A percentile compares a stretch with the other conserved stretches of the same genome.
phyloP scores from a whole-genome alignment of 306 rosid genomes.

The Fragaria ananassa region DNA sequence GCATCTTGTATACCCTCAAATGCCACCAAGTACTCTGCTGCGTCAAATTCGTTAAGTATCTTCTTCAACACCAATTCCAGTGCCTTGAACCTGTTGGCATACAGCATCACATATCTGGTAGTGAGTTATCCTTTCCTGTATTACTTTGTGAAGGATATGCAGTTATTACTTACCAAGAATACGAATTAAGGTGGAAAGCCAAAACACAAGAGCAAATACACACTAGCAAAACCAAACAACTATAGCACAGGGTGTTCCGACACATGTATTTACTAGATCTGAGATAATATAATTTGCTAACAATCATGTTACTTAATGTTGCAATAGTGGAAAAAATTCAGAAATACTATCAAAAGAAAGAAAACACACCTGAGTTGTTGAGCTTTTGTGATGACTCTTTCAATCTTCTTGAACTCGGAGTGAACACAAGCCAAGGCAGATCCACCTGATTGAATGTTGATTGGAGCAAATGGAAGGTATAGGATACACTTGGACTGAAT shows the following conservation, averaged over 20 bases:
- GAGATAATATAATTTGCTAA: neutral
- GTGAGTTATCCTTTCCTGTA: neutral
- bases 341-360: neutral
- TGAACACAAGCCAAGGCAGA: constrained; percentile 28
- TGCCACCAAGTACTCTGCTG: constrained; percentile 44
- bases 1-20: constrained; percentile 45
- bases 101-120: neutral
- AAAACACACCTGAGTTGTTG: constrained; percentile 43
- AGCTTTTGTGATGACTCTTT: constrained; percentile 39
- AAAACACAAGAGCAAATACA: neutral
- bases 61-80: constrained; percentile 44
- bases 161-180: neutral
- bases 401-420: constrained; percentile 43
- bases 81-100: constrained; percentile 36
- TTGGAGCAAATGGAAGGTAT: constrained; percentile 38
- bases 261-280: neutral
- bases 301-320: neutral
- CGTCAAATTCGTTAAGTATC: constrained; percentile 35
- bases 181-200: neutral
- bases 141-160: neutral
- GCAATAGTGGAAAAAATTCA: neutral
- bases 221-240: neutral
- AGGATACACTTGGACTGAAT: constrained; percentile 44
- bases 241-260: neutral
- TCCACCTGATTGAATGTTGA: constrained; percentile 14